Percentiles rank a stretch among this genome's conserved stretches.
phyloP scores from a whole-genome alignment of 179 eudicot species.

The Carnegiea gigantea region DNA sequence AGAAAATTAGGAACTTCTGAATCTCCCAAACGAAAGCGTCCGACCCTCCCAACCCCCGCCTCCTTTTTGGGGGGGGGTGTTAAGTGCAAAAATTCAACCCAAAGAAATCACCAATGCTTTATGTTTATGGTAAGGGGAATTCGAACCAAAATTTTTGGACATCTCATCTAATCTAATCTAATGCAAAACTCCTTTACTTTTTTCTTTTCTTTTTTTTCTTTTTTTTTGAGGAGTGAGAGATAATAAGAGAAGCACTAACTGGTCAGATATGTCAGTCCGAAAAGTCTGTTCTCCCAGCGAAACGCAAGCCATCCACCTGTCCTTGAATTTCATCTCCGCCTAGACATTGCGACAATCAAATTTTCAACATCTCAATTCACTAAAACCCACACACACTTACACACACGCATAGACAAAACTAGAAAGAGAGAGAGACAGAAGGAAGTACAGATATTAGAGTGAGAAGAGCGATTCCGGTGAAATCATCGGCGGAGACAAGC shows the following conservation, averaged over 20 bases:
- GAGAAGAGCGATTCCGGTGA: slow-evolving; percentile 73
- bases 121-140: no score
- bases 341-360: slow-evolving; percentile 24
- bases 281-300: slow-evolving; percentile 92
- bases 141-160: no score
- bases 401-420: neutral
- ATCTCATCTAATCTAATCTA: no score
- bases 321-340: slow-evolving; percentile 96
- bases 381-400: neutral
- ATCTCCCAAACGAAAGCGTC: no score
- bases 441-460: slow-evolving; percentile 44
- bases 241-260: slow-evolving; percentile 43
- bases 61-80: no score
- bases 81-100: no score
- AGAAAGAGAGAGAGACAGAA: neutral
- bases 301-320: slow-evolving; percentile 91
- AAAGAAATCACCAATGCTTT: no score
- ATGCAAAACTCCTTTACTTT: no score
- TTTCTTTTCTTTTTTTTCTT: no score
- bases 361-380: neutral
- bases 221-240: no score
- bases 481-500: slow-evolving; percentile 43
- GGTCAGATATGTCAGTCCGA: slow-evolving; percentile 72
- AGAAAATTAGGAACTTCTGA: no score
- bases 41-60: no score